These are phyloP conservation scores for Penicillium chermesinum DNA, from an alignment of 495 filamentous ascomycete species.

Conservation along the genomic window DNA sequence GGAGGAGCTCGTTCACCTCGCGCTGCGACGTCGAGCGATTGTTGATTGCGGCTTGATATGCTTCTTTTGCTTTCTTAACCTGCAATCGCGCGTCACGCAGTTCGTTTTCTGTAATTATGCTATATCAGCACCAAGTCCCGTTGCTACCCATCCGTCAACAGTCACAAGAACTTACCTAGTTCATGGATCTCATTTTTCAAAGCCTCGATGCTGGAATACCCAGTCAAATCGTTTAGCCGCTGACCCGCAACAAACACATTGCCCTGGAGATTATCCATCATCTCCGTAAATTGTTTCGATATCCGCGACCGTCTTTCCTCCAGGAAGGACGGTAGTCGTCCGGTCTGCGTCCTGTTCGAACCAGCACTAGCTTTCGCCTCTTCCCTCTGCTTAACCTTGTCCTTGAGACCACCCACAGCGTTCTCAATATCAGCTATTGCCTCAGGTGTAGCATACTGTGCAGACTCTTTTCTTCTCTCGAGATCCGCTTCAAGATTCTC, in stretches of 20 bases:
- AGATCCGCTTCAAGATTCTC: conserved; percentile 4
- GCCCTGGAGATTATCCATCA: conserved; percentile 88
- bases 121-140: background rate
- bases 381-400: background rate
- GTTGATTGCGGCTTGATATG: conserved; percentile 71
- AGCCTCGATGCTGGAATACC: conserved; percentile 87
- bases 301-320: conserved; percentile 68
- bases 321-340: conserved; percentile 66
- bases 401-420: background rate
- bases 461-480: background rate
- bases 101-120: conserved; percentile 45
- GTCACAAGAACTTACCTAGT: conserved; percentile 47
- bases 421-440: background rate
- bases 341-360: conserved; percentile 6
- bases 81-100: conserved; percentile 58
- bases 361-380: conserved; percentile 5
- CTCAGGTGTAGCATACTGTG: background rate
- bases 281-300: conserved; percentile 63
- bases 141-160: background rate
- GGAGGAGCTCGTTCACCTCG: conserved; percentile 89
- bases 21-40: conserved; percentile 82
- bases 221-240: conserved; percentile 86
- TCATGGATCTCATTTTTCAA: conserved; percentile 69
- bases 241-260: conserved; percentile 80
- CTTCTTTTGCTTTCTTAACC: conserved; percentile 65